A percentile compares a stretch with the other conserved stretches of the same genome.
Conservation (phyloP, 1,284 basidiomycete genomes). For the Fomitopsis palustris region DNA sequence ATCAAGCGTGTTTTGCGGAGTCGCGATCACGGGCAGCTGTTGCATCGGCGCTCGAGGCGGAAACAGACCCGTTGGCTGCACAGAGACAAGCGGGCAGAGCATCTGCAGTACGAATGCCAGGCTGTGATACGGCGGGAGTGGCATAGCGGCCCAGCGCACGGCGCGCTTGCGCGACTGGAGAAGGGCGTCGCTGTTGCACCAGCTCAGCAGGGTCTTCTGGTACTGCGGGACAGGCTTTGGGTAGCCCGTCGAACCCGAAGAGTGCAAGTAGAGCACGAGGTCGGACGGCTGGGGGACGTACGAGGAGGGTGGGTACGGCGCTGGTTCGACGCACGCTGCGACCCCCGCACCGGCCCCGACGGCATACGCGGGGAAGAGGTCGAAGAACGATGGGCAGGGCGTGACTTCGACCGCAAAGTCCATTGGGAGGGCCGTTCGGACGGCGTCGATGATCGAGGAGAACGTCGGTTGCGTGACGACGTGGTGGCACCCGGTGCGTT, state of each 20-base stretch:
- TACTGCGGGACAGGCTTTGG: constrained; percentile 20
- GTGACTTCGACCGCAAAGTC: constrained; percentile 8
- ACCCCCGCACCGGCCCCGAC: not conserved
- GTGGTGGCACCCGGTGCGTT: constrained; percentile 9
- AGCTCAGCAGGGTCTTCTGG: constrained; percentile 8
- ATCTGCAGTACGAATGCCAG: constrained; percentile 15
- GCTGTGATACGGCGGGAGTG: constrained; percentile 19
- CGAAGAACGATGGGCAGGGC: constrained; percentile 6
- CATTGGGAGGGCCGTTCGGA: not conserved
- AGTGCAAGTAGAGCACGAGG: constrained; percentile 17
- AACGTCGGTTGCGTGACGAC: constrained; percentile 10
- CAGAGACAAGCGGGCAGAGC: constrained; percentile 7
- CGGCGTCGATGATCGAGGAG: constrained; percentile 1
- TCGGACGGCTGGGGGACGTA: not conserved
- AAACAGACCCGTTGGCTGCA: constrained; percentile 9
- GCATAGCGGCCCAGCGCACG: constrained; percentile 9
- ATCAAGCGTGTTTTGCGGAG: constrained; percentile 17
- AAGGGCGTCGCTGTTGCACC: not conserved
- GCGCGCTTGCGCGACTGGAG: not conserved
- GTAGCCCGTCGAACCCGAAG: constrained; percentile 20
- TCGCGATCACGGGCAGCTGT: not conserved
- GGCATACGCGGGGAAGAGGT: constrained; percentile 12
- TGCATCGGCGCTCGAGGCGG: constrained; percentile 1
- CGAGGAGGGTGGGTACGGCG: constrained; percentile 6
- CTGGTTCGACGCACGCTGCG: not conserved